These are phyloP conservation scores for Filosporella fistucella DNA, from an alignment of 495 filamentous ascomycete genomes.

Conservation along the genomic window DNA sequence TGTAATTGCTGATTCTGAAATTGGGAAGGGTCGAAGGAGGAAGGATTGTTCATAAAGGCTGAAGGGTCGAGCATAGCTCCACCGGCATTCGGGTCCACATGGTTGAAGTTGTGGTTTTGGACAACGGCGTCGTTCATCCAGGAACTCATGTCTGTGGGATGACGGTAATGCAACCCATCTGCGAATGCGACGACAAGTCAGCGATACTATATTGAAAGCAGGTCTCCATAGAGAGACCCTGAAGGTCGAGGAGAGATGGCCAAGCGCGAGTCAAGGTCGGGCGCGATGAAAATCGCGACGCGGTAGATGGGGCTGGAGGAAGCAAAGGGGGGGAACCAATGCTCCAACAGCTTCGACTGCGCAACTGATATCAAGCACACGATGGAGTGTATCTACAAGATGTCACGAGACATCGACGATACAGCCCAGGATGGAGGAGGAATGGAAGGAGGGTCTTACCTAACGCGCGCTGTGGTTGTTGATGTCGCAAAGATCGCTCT, in stretches of 20 bases:
- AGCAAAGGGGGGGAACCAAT: slow-evolving; percentile 15
- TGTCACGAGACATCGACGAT: slow-evolving; percentile 23
- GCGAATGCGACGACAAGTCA: slow-evolving; percentile 42
- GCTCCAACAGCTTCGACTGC: slow-evolving; percentile 11
- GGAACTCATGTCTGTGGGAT: slow-evolving; percentile 67
- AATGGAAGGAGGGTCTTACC: slow-evolving; percentile 25
- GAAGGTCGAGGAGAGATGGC: slow-evolving; percentile 20
- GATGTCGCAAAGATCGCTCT: slow-evolving; percentile 4
- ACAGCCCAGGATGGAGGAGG: slow-evolving; percentile 10
- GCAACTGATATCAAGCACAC: slow-evolving; percentile 2
- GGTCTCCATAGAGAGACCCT: slow-evolving; percentile 20
- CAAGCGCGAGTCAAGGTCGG: slow-evolving; percentile 15
- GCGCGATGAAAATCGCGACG: slow-evolving; percentile 25
- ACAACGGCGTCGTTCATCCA: slow-evolving; percentile 75
- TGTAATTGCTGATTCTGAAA: slow-evolving; percentile 53
- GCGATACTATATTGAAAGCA: slow-evolving; percentile 32
- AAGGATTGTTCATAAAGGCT: slow-evolving; percentile 44
- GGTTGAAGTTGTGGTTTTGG: slow-evolving; percentile 71
- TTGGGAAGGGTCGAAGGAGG: slow-evolving; percentile 45
- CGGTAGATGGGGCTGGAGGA: slow-evolving; percentile 12
- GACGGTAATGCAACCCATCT: slow-evolving; percentile 51
- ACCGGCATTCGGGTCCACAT: slow-evolving; percentile 49
- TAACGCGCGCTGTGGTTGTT: slow-evolving; percentile 15
- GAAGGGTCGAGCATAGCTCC: slow-evolving; percentile 51
- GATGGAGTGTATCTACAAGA: slow-evolving; percentile 11